Evolutionary conservation across 176 grass and related monocot genomes (phyloP).

Genomic region (Lolium multiflorum): DNA sequence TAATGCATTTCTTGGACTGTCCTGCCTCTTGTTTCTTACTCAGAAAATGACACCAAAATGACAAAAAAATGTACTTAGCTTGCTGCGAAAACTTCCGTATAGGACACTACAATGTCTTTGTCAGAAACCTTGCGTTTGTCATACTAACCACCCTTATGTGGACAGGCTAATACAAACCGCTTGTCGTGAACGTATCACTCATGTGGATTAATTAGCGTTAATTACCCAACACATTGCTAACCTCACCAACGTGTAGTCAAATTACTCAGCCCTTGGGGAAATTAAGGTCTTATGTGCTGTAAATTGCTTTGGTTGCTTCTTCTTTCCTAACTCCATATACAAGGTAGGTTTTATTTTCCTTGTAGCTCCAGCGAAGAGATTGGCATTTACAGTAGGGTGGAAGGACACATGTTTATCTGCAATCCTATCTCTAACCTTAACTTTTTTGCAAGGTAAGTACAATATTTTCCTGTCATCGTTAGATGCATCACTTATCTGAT

Average conservation of each 20-base stretch:
- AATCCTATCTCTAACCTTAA: not conserved
- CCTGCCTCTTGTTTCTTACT: slow-evolving; percentile 24
- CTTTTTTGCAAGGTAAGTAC: not conserved
- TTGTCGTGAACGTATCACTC: slow-evolving; percentile 5
- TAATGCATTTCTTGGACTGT: slow-evolving; percentile 5
- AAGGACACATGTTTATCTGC: slow-evolving; percentile 1
- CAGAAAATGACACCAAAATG: not conserved
- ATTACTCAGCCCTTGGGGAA: slow-evolving; percentile 3
- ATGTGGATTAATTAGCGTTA: not conserved
- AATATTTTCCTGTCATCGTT: slow-evolving; percentile 19
- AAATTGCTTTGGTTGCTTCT: slow-evolving; percentile 7
- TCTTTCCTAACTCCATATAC: slow-evolving; percentile 26
- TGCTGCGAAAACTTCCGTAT: slow-evolving; percentile 40
- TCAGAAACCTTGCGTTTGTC: slow-evolving; percentile 30
- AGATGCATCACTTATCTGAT: slow-evolving; percentile 11
- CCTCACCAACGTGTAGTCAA: slow-evolving; percentile 28
- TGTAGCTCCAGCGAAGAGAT: slow-evolving; percentile 17
- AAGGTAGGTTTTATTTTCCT: slow-evolving; percentile 36
- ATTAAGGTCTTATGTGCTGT: not conserved
- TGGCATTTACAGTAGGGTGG: not conserved
- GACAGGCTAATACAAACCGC: not conserved
- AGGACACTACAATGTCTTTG: not conserved
- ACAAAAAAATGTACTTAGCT: slow-evolving; percentile 19
- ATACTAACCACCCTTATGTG: slow-evolving; percentile 33
- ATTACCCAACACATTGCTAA: slow-evolving; percentile 9